These are phyloP conservation scores for Westerdykella sp. DNA, from an alignment of 2,329 filamentous ascomycete genomes.

Conservation along the genomic window DNA sequence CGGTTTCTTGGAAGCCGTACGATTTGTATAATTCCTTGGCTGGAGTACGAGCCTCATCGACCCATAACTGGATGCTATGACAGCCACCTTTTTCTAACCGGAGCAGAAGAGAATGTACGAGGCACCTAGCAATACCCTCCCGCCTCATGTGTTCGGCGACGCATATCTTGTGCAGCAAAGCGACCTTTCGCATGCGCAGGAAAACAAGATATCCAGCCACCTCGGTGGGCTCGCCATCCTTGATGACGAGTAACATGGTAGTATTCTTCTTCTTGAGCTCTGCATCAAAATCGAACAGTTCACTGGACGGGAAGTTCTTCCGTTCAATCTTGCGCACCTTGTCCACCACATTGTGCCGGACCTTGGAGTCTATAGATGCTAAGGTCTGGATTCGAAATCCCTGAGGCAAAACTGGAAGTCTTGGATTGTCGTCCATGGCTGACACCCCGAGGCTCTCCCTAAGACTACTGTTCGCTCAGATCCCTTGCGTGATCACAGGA, in stretches of 20 bases:
- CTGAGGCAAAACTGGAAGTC: no score
- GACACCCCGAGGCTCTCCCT: no score
- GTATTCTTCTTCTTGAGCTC: constrained; percentile 48
- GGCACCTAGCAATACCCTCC: constrained; percentile 42
- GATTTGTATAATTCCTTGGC: constrained; percentile 43
- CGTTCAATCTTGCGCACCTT: constrained; percentile 39
- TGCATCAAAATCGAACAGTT: constrained; percentile 44
- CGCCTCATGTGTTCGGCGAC: constrained; percentile 43
- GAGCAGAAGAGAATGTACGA: constrained; percentile 41
- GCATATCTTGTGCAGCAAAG: constrained; percentile 49
- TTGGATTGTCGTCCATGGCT: no score
- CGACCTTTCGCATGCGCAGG: constrained; percentile 40
- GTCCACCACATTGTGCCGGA: constrained; percentile 13
- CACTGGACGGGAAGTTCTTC: constrained; percentile 47
- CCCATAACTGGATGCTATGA: constrained; percentile 47
- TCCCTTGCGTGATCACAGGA: no score
- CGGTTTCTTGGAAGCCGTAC: constrained; percentile 43
- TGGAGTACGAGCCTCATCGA: constrained; percentile 43
- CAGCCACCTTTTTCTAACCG: constrained; percentile 44
- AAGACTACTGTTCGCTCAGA: no score
- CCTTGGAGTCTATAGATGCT: constrained; percentile 13
- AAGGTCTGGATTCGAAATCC: constrained; percentile 10
- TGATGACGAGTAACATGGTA: constrained; percentile 35
- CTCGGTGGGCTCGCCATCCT: constrained; percentile 10
- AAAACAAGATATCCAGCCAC: constrained; percentile 46